Conservation (phyloP, 306 rosid species). For the Vigna angularis region DNA sequence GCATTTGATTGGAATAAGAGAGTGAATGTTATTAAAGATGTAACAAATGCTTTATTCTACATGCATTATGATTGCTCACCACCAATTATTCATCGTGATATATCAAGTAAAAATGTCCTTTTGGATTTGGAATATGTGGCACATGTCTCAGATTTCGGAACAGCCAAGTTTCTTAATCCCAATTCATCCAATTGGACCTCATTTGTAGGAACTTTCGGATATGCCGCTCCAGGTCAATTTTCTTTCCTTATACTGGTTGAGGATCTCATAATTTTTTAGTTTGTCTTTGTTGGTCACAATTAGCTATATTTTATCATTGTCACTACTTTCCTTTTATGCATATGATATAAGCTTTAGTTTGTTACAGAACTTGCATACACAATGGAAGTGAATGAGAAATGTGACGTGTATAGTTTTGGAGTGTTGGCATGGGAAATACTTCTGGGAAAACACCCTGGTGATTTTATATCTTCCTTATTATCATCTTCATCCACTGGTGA, state of each 20-base stretch:
- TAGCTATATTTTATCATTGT: too few species aligned
- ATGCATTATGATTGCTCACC: conserved; percentile 14
- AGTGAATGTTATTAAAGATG: background rate
- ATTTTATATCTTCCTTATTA: background rate
- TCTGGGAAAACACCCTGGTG: too few species aligned
- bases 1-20: conserved; percentile 8
- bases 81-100: conserved; percentile 21
- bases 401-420: too few species aligned
- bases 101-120: conserved; percentile 29
- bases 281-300: background rate
- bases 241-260: background rate
- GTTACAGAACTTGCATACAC: too few species aligned
- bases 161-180: conserved; percentile 11
- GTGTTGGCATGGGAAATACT: too few species aligned
- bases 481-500: background rate
- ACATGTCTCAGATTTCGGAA: conserved; percentile 25
- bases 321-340: too few species aligned
- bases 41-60: background rate
- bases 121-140: conserved; percentile 23
- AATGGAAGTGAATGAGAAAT: too few species aligned
- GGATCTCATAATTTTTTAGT: background rate
- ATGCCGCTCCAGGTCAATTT: conserved; percentile 24
- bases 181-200: conserved; percentile 25
- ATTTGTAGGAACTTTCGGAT: conserved; percentile 36
- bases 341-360: too few species aligned